Evolutionary conservation across 345 rosid genomes (phyloP), one percentile per base, ranked within the genome.

Genomic region (Linum trigynum): DNA sequence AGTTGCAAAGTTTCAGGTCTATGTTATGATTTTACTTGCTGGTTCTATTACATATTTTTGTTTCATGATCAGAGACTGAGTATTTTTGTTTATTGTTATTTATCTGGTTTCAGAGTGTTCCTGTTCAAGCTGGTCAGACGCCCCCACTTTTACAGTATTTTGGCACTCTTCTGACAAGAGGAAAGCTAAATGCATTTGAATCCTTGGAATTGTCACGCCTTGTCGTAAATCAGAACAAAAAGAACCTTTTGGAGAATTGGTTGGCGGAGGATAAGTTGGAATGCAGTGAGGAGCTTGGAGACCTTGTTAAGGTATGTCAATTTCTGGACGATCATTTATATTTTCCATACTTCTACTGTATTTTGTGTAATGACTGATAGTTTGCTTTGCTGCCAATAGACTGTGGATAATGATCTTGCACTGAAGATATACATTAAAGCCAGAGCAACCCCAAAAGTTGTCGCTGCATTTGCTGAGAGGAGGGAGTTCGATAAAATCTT

Each of bases 361-460:
- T 3, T 61, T 38, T n/a, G 2, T 2, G n/a, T 1, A 10, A 39
- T 61, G 32, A 23, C n/a, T 10, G 16, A 7, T 62, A 48, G 67
- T 58, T 56, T 62, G 57, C 35, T 32, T 38, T 81, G 74, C 55
- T 75, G 59, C 35, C 64, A 39, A 72, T 74, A 95, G 99, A 95
- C 99, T 41, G 97, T 95, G 74, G 99, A 95, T 81, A 95, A 91
- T 77, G 97, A 91, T 72, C 99, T 95, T 69, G 97, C 99, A 0
- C 72, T 95, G 72, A 87, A 91, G 74, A 91, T 95, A 79, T 95
- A 87, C 74, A 89, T 91, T 67, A 95, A 91, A 83, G 99, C 99
- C 40, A 80, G 91, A 73, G 96, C 95, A 32, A 86, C 97, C 61
- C 96, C 99, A 43, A 95, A 95, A 81, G 99, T 95, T 77, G 95